Evolutionary conservation across 2,329 filamentous ascomycete species (phyloP).

Genomic region (Aspergillus unguis): DNA sequence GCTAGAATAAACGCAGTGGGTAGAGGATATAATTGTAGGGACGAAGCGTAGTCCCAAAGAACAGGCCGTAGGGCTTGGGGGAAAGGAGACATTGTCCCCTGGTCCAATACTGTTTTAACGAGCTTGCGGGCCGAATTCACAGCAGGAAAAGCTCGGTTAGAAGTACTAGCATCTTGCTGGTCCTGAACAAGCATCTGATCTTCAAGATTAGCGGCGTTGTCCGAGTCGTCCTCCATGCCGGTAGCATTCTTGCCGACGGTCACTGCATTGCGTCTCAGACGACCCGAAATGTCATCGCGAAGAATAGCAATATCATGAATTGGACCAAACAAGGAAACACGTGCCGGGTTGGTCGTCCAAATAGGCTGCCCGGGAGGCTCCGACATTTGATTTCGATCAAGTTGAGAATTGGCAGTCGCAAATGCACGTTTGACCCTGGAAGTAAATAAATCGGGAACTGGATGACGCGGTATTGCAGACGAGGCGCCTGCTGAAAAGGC

Average conservation of each 20-base stretch:
- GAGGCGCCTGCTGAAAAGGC: conserved; percentile 60
- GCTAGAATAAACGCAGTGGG: conserved; percentile 80
- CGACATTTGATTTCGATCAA: conserved; percentile 49
- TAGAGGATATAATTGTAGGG: conserved; percentile 80
- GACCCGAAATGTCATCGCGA: conserved; percentile 77
- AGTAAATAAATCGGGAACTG: conserved; percentile 85
- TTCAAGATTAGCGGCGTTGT: conserved; percentile 32
- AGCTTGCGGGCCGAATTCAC: conserved; percentile 64
- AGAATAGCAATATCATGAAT: conserved; percentile 84
- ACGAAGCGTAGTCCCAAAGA: conserved; percentile 79
- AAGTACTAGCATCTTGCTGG: conserved; percentile 15
- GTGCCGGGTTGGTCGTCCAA: conserved; percentile 84
- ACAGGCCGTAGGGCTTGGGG: conserved; percentile 74
- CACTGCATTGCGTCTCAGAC: conserved; percentile 73
- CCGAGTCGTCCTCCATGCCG: conserved; percentile 28
- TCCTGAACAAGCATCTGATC: conserved; percentile 22
- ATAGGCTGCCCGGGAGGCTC: conserved; percentile 67
- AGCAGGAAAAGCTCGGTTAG: conserved; percentile 25
- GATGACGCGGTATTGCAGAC: conserved; percentile 46
- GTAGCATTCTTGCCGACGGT: conserved; percentile 54
- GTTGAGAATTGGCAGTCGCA: conserved; percentile 70
- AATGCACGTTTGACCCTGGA: conserved; percentile 80
- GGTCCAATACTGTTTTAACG: conserved; percentile 87
- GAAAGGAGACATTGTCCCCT: conserved; percentile 86
- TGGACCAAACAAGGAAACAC: conserved; percentile 80